A percentile compares a stretch with the other conserved stretches of the same genome.
Conservation (phyloP, 208 protist genomes). For the Leishmania tarentolae region DNA sequence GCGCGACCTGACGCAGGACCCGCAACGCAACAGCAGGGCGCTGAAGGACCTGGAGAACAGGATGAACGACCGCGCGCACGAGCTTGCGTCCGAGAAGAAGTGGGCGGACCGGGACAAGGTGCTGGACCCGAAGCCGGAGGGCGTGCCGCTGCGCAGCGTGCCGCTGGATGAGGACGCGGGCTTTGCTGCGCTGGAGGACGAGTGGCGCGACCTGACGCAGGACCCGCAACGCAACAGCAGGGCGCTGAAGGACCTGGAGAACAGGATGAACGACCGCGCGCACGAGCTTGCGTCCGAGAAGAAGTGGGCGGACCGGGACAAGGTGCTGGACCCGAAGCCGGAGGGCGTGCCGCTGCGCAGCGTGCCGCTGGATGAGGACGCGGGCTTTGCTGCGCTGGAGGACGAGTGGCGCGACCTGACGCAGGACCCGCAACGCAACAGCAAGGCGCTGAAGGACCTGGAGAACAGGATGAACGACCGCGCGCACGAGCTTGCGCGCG, state of each 20-base stretch:
- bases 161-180: conserved; percentile 36
- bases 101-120: conserved; percentile 28
- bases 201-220: too few relatives aligned
- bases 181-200: conserved; percentile 32
- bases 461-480: conserved; percentile 41
- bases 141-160: conserved; percentile 38
- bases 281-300: too few relatives aligned
- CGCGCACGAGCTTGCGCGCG: conserved; percentile 40
- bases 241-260: too few relatives aligned
- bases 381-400: conserved; percentile 39
- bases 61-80: conserved; percentile 42
- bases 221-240: too few relatives aligned
- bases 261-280: too few relatives aligned
- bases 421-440: conserved; percentile 41
- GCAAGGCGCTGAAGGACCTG: conserved; percentile 1
- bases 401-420: conserved; percentile 36
- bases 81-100: conserved; percentile 35
- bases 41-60: conserved; percentile 31
- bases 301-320: too few relatives aligned
- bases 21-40: conserved; percentile 27
- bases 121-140: conserved; percentile 44
- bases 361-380: too few relatives aligned
- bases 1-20: conserved; percentile 39
- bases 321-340: too few relatives aligned
- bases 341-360: conserved; percentile 38